A percentile compares a stretch with the other conserved stretches of the same genome.
Conservation (phyloP, 2,329 filamentous ascomycete genomes). For the Blumeria hordei region DNA sequence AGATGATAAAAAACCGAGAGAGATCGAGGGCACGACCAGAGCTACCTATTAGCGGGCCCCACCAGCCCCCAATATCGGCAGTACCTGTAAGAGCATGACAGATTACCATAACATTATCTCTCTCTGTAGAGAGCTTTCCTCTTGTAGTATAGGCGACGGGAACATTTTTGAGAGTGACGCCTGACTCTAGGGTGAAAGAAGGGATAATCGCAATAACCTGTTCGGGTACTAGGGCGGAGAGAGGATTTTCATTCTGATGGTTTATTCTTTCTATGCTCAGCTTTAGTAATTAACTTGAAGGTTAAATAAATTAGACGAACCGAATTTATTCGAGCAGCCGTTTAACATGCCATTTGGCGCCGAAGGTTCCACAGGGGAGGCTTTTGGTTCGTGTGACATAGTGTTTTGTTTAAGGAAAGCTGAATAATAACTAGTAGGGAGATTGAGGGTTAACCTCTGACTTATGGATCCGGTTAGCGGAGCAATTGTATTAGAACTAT, state of each 20-base stretch:
- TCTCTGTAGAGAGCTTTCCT: slow-evolving; percentile 31
- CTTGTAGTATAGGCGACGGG: slow-evolving; percentile 44
- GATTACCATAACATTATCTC: slow-evolving; percentile 48
- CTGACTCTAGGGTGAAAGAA: slow-evolving; percentile 79
- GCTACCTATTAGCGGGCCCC: slow-evolving; percentile 60
- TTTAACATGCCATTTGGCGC: too few relatives aligned
- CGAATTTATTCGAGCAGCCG: too few relatives aligned
- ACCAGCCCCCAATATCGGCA: slow-evolving; percentile 70
- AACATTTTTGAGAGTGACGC: slow-evolving; percentile 56
- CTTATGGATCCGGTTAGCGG: too few relatives aligned
- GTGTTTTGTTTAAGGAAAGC: too few relatives aligned
- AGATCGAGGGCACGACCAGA: slow-evolving; percentile 60
- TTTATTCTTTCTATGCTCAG: not conserved
- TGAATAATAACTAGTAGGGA: too few relatives aligned
- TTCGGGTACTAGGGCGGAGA: slow-evolving; percentile 61
- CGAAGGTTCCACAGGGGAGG: too few relatives aligned
- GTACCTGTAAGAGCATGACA: slow-evolving; percentile 73
- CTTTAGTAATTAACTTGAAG: not conserved
- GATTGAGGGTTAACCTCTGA: too few relatives aligned
- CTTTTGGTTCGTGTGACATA: too few relatives aligned
- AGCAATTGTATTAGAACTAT: too few relatives aligned
- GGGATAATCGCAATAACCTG: slow-evolving; percentile 74
- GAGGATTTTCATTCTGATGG: slow-evolving; percentile 76
- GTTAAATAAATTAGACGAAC: not conserved
- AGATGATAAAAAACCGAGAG: slow-evolving; percentile 64